Base-by-base conservation (phyloP, 306 rosid genomes). In the Phaseolus lunatus region DNA sequence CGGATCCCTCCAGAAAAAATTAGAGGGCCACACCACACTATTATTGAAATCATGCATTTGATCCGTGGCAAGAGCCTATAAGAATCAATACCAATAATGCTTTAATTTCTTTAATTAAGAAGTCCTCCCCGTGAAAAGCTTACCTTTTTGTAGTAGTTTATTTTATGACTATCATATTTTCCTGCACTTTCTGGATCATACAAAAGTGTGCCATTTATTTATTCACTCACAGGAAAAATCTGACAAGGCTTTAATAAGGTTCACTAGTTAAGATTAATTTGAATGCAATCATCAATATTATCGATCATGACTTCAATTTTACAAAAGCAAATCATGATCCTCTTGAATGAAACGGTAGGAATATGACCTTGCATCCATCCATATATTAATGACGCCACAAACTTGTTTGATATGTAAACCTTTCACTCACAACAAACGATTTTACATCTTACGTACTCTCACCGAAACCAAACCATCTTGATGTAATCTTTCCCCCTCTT, bases 211-310 rank as follows among this genome's bases (percentile, higher is more conserved):
- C 43, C 22, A 66, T 50, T 35, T 37, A 52, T 57, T 75, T 15
- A 62, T 47, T 44, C 59, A 76, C 16, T 54, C 72, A 43, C 68
- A 64, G 73, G 24, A 76, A 80, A 73, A 86, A 80, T 80, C 85
- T 76, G 35, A 31, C 33, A 43, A 41, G 24, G 67, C 73, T 29
- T 65, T 56, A 35, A 80, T 35, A 33, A 20, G 56, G 57, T 53
- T 54, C 39, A 58, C 9, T 58, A 11, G 39, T 26, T 58, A 52
- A 75, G 50, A 64, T 64, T 37, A 64, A 26, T 50, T 45, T 43
- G 54, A 54, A 64, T 18, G 63, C 27, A 73, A 65, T 70, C 59
- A 23, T 29, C 47, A 72, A 5, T 16, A 44, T 27, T 20, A n/a
- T n/a, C n/a, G n/a, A n/a, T n/a, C 6, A 73, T 73, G 6, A 29